Conservation (phyloP, 345 rosid genomes). For the Salix udensis region DNA sequence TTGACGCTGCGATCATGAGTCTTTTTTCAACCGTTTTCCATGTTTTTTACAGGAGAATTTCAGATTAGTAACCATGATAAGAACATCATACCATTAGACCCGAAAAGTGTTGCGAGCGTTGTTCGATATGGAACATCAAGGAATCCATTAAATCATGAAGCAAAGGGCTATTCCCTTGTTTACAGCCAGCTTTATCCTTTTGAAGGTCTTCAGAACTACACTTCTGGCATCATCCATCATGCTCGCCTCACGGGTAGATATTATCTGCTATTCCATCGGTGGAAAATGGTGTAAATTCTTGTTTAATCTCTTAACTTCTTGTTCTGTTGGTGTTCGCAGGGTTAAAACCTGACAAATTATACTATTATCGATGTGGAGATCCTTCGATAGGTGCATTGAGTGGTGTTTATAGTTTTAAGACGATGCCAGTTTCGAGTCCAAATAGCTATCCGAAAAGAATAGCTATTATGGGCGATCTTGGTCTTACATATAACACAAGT, state of each 20-base stretch:
- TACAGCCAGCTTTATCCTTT: slow-evolving; percentile 59
- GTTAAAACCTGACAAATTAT: slow-evolving; percentile 52
- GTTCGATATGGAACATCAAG: slow-evolving; percentile 50
- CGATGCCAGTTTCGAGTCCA: slow-evolving; percentile 65
- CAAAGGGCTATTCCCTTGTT: slow-evolving; percentile 54
- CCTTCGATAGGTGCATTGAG: slow-evolving; percentile 63
- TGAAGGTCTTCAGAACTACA: slow-evolving; percentile 55
- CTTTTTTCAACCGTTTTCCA: neutral
- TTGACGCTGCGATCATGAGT: neutral
- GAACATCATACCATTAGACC: slow-evolving; percentile 43
- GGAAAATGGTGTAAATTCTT: neutral
- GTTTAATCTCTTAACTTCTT: neutral
- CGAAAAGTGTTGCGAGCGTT: slow-evolving; percentile 46
- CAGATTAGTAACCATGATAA: slow-evolving; percentile 38
- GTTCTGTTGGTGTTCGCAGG: slow-evolving; percentile 34
- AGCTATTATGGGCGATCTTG: slow-evolving; percentile 72
- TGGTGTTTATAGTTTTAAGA: slow-evolving; percentile 44
- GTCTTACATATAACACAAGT: slow-evolving; percentile 79
- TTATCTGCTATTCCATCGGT: neutral
- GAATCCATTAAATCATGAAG: slow-evolving; percentile 30
- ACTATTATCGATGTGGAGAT: slow-evolving; percentile 73
- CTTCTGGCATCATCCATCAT: slow-evolving; percentile 86
- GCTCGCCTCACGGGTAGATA: slow-evolving; percentile 59
- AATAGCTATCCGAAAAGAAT: slow-evolving; percentile 62
- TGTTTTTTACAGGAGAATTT: slow-evolving; percentile 46